Conservation (phyloP, 805 yeast species). For the Pichia cabralensis region DNA sequence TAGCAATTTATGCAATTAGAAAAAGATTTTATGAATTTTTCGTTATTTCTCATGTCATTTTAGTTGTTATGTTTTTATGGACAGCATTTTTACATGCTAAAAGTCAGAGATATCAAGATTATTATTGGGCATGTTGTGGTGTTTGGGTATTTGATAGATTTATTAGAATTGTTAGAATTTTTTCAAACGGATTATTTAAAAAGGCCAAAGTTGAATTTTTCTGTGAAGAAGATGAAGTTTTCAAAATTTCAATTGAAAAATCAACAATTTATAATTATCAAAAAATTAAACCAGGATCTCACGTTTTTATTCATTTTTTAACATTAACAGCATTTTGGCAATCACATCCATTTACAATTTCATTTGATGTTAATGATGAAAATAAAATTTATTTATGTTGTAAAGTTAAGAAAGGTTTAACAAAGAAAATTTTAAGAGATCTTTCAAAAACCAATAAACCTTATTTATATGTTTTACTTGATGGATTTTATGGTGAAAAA, state of each 20-base stretch:
- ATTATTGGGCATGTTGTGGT: conserved; percentile 30
- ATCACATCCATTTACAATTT: conserved; percentile 63
- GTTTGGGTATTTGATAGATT: conserved; percentile 48
- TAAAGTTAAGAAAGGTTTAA: conserved; percentile 50
- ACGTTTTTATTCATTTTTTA: conserved; percentile 50
- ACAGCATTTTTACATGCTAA: conserved; percentile 52
- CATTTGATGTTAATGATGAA: conserved; percentile 27
- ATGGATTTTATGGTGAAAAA: conserved; percentile 66
- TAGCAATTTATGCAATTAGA: conserved; percentile 33
- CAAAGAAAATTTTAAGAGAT: conserved; percentile 31
- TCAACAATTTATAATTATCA: conserved; percentile 41
- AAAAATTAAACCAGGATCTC: conserved; percentile 56
- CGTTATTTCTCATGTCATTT: conserved; percentile 37
- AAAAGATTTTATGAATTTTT: conserved; percentile 30
- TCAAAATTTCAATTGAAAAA: conserved; percentile 33
- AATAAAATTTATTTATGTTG: conserved; percentile 33
- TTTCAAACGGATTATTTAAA: too few species aligned
- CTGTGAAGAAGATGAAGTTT: conserved; percentile 35
- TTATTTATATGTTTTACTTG: conserved; percentile 34
- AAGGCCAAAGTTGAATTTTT: conserved; percentile 11
- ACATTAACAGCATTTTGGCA: conserved; percentile 36
- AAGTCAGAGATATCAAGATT: conserved; percentile 24
- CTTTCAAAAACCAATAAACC: conserved; percentile 15
- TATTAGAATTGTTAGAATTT: too few species aligned
- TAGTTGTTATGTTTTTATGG: conserved; percentile 43